Evolutionary conservation across 169 alveolate species (phyloP), one percentile per base, ranked within the genome.

Genomic region (Plasmodium gaboni): DNA sequence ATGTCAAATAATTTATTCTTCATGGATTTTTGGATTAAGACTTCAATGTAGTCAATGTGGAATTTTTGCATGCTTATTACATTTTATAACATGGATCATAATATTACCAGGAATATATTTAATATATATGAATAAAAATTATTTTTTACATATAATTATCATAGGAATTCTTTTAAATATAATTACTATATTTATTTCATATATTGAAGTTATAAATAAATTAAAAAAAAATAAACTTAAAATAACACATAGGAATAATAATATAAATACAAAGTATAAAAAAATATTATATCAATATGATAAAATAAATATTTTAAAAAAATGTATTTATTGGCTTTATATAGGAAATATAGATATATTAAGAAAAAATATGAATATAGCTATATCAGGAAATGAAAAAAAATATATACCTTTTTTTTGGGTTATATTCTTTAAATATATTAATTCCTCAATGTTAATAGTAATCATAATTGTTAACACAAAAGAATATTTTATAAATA

Each of bases 301-400:
- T 32, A 67, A 80, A 3, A 1, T 44, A 10, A 7, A n/a, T 38
- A 57, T 80, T 67, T 80, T 80, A 17, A 80, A 61, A 80, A 80
- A 80, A 68, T 80, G 90, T 60, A 48, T 80, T 12, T 80, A 80
- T 60, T 80, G 90, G 90, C 59, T 80, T 38, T 80, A 80, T 48
- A 53, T 80, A 17, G 90, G 90, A 5, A 80, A 80, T 15, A 19
- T 80, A 46, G 90, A 80, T 38, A 71, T 80, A 9, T 70, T 80
- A 24, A 17, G 90, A 67, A 80, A 38, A 70, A 80, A 80, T 60
- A 67, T 80, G 22, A 80, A 80, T 38, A 68, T 80, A 6, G 90
- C 90, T n/a, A 80, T 80, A 32, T 80, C 90, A 3, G 90, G 90
- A 60, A 53, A 22, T 15, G 90, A 67, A 53, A 48, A 80, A 10